A percentile compares a stretch with the other conserved stretches of the same genome.
These are phyloP conservation scores for Sugiyamaella novakii DNA, from an alignment of 1,139 yeast species.

Conservation along the genomic window DNA sequence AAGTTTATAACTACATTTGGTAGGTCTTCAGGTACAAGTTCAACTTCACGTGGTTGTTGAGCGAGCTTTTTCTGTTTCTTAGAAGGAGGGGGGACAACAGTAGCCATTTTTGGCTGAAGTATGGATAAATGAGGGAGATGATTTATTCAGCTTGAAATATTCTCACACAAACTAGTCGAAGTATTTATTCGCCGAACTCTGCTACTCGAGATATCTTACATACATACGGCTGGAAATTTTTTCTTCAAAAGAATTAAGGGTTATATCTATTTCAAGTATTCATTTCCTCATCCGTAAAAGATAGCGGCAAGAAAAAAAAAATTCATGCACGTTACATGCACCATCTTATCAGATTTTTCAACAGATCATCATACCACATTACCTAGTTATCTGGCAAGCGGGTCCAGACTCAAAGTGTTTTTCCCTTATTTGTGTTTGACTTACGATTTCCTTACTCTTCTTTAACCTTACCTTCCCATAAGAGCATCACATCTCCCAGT, in stretches of 20 bases:
- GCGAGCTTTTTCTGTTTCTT: slow-evolving; percentile 85
- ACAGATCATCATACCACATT: slow-evolving; percentile 5
- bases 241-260: slow-evolving; percentile 1
- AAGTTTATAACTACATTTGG: slow-evolving; percentile 88
- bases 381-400: too few relatives aligned
- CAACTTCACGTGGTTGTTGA: slow-evolving; percentile 76
- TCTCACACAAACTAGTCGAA: too few relatives aligned
- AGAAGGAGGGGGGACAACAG: slow-evolving; percentile 90
- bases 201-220: too few relatives aligned
- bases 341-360: slow-evolving; percentile 17
- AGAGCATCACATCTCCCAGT: neutral
- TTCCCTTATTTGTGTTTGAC: too few relatives aligned
- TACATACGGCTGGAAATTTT: slow-evolving; percentile 19
- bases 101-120: slow-evolving; percentile 64
- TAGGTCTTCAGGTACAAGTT: slow-evolving; percentile 70
- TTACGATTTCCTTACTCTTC: too few relatives aligned
- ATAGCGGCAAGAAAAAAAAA: slow-evolving; percentile 11
- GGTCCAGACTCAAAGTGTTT: neutral
- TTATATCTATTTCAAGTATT: neutral
- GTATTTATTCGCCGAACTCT: neutral
- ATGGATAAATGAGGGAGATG: neutral
- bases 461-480: too few relatives aligned
- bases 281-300: slow-evolving; percentile 4
- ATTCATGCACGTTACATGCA: neutral
- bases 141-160: too few relatives aligned